These are phyloP conservation scores for Sungouiozyma intestinalis DNA, from an alignment of 805 yeast species.

Conservation along the genomic window DNA sequence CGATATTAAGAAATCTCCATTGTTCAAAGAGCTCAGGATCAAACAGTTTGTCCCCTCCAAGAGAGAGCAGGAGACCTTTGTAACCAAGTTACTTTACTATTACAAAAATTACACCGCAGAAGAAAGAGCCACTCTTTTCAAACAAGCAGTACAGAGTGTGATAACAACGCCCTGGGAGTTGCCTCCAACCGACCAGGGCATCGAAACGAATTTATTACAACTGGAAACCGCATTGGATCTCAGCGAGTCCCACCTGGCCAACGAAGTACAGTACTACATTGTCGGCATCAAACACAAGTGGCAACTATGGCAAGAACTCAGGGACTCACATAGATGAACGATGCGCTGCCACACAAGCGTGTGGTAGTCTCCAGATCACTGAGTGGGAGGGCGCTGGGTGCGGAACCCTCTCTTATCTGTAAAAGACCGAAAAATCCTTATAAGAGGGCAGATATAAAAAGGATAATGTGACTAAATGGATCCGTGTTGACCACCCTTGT, in stretches of 20 bases:
- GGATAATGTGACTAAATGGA: too few relatives aligned
- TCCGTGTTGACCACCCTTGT: too few relatives aligned
- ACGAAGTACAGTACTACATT: not conserved
- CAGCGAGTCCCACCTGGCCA: not conserved
- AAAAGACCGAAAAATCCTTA: too few relatives aligned
- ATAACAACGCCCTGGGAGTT: not conserved
- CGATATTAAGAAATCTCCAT: slow-evolving; percentile 16
- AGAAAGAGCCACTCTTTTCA: slow-evolving; percentile 13
- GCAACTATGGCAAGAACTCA: not conserved
- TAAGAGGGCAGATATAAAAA: too few relatives aligned
- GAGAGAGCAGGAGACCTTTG: slow-evolving; percentile 17
- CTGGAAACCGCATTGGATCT: not conserved
- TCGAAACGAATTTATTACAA: not conserved
- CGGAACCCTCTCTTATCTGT: too few relatives aligned
- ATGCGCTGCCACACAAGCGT: too few relatives aligned
- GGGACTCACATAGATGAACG: not conserved
- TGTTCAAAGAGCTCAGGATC: slow-evolving; percentile 18
- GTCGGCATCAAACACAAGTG: not conserved
- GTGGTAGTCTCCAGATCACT: too few relatives aligned
- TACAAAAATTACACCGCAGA: slow-evolving; percentile 16
- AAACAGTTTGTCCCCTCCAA: slow-evolving; percentile 14
- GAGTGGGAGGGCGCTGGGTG: too few relatives aligned
- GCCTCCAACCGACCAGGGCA: not conserved
- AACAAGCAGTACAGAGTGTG: slow-evolving; percentile 6
- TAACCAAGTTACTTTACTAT: slow-evolving; percentile 19